Evolutionary conservation across 805 yeast genomes (phyloP), one percentile per base, ranked within the genome.

Genomic region (Gaillardinia entomophila): DNA sequence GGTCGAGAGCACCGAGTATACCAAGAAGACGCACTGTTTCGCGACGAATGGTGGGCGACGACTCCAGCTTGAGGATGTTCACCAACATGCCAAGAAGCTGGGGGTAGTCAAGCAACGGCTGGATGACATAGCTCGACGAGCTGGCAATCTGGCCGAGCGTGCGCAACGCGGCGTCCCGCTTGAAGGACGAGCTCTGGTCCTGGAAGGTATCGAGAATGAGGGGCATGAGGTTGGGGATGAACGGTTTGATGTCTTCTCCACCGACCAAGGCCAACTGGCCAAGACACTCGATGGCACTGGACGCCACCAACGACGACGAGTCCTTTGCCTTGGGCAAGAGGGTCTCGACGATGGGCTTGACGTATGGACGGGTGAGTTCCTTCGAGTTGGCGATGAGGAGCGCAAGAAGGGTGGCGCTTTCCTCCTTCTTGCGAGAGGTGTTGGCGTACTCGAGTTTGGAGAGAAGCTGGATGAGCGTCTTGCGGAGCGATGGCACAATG

Each of bases 1-100:
- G 99, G 57, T 92, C 98, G 30, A 92, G 64, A 0, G 98, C 98
- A 41, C 99, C 99, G 26, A 92, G 63, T 22, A 89, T 88, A 51
- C 99, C 99, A 35, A 92, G 65, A 16, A 92, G 60, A 42, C 90
- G 72, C 1, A 92, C 95, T 0, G 96, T 83, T 53, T 92, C 97
- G 36, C 96, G 66, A 48, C 92, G 76, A 6, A 86, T 79, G 3
- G 73, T 62, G 3, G 81, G 73, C 0, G 95, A 76, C 8, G 77
- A 74, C 48, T 90, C 97, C 37, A 88, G 77, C 42, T 84, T 84
- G 34, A 92, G 61, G 26, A 92, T 87, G 33, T 79, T 80, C 3
- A 88, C 85, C 20, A 92, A 62, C 56, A 86, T 76, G 5, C 90
- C 88, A 26, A 92, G 62, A 17, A 92, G 65, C 46, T 87, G 90